Base-by-base conservation (phyloP, 306 rosid genomes). In the Glycine soja region DNA sequence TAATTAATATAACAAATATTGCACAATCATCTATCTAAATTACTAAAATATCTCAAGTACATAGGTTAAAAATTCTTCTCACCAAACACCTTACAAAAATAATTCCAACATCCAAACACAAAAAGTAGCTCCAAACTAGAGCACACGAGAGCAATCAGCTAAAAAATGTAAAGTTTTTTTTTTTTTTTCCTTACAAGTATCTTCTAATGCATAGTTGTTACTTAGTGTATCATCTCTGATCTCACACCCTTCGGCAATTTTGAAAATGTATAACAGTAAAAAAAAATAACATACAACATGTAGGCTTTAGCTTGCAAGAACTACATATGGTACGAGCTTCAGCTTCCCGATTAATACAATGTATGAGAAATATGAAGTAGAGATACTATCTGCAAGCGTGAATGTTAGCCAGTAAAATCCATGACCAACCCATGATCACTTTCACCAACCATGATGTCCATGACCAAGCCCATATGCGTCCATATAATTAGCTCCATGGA, bases 381-480 rank as follows among this genome's bases (percentile, higher is more conserved):
- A 45, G 76, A 14, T 47, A 19, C 14, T 16, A 30, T 80, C 61
- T 51, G 58, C 64, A 15, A 14, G 52, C 24, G 66, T 13, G 47
- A 72, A 42, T 12, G 64, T 63, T 15, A 46, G 72, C 62, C 53
- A 77, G 75, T 10, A 64, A 54, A 62, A 52, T 43, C 42, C 16
- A 43, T 24, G 30, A 24, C 30, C 30, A 24, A 24, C 2, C 30
- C 30, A 18, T 42, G 6, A 24, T 51, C 70, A 70, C 52, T 70
- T 81, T 90, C 88, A 87, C 90, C 85, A 92, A 80, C 86, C 90
- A 65, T 64, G 75, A 77, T 14, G 56, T 71, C 63, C 69, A 4
- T 87, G 86, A 19, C 86, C 93, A 57, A 95, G 95, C 80, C 97
- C 95, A 63, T 90, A 94, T 0, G 94, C 87, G 11, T 91, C 89